Base-by-base conservation (phyloP, 441 rosid species). In the Theobroma grandiflorum region DNA sequence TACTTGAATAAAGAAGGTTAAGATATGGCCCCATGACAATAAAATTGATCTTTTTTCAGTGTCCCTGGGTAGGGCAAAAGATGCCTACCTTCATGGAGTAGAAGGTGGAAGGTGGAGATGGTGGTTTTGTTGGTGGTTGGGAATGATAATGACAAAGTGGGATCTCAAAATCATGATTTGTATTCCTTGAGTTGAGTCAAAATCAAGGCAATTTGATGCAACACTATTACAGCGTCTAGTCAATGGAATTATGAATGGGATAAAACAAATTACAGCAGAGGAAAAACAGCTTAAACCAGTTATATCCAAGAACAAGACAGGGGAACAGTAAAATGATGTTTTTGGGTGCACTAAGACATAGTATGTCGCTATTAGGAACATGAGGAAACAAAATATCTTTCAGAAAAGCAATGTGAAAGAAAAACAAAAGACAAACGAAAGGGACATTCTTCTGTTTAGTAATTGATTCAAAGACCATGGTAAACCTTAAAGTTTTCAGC, bases 21-120 rank as follows among this genome's bases (percentile, higher is more conserved):
- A 64, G 62, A 85, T 74, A 82, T 72, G 91, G 85, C 58, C 86
- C 89, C 88, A 82, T 70, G 75, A 69, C 43, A 80, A 73, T 71
- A 43, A 76, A 77, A 71, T 81, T 79, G 38, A 74, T 78, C 55
- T 52, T 83, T 63, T 52, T 73, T 15, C 57, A 63, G 72, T 78
- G 81, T 75, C 77, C 74, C 79, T 72, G 83, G 84, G 84, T 79
- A 55, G 83, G 83, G 78, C 83, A 84, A 84, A 82, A 75, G 84
- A 67, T 72, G 58, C 57, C 58, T 62, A 75, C 58, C 79, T 82
- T 79, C 81, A 76, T 80, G 82, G 80, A 78, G 63, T 71, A 49
- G 78, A 80, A 82, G 84, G 79, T 81, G 83, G 84, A 83, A 82
- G 84, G 79, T 81, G 83, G 84, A 83, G 75, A 72, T 55, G 70